Evolutionary conservation across 2,329 filamentous ascomycete species (phyloP).

Genomic region (Huntiella savannae): DNA sequence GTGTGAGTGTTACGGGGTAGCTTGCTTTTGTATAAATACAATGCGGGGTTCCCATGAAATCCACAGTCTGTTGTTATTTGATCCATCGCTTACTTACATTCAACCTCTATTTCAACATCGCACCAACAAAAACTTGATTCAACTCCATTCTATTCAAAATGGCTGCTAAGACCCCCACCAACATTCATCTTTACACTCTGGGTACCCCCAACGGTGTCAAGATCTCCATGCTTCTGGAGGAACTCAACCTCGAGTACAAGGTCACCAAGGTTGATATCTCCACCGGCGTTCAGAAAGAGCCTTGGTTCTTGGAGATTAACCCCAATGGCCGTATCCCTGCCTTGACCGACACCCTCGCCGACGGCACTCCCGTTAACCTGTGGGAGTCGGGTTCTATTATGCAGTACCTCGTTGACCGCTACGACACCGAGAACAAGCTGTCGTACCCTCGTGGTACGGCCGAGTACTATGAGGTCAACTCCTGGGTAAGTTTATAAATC

Average conservation of each 20-base stretch:
- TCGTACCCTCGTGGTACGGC: constrained; percentile 54
- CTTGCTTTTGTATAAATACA: no score
- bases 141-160: constrained; percentile 14
- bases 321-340: constrained; percentile 86
- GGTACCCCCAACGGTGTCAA: constrained; percentile 84
- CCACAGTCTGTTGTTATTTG: no score
- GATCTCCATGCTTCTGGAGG: constrained; percentile 69
- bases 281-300: constrained; percentile 24
- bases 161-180: constrained; percentile 28
- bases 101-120: not conserved
- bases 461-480: constrained; percentile 64
- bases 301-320: constrained; percentile 81
- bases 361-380: constrained; percentile 53
- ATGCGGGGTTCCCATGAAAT: no score
- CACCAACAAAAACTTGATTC: not conserved
- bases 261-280: constrained; percentile 6
- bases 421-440: constrained; percentile 67
- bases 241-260: constrained; percentile 68
- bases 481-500: constrained; percentile 37
- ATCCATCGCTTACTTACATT: not conserved
- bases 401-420: constrained; percentile 65
- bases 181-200: constrained; percentile 66
- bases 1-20: no score
- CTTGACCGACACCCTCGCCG: constrained; percentile 56
- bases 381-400: constrained; percentile 76